Evolutionary conservation across 2,329 filamentous ascomycete genomes (phyloP).

Genomic region (Cladosporium sp.): DNA sequence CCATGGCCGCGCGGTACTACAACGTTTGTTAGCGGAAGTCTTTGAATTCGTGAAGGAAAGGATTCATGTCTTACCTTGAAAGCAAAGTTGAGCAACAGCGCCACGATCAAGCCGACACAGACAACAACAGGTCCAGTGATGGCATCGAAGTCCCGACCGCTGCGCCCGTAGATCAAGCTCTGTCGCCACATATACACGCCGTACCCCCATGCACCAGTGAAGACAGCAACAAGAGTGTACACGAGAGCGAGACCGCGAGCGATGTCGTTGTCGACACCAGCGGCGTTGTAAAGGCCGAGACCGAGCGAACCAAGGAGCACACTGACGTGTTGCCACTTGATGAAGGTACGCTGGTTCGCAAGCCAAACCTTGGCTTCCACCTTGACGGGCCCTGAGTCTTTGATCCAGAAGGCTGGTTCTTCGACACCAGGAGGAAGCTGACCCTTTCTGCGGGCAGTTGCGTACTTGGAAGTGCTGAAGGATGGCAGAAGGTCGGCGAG

Average conservation of each 20-base stretch:
- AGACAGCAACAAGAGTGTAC: conserved; percentile 78
- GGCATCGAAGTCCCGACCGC: conserved; percentile 91
- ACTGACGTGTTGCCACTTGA: conserved; percentile 97
- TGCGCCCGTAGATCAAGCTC: conserved; percentile 78
- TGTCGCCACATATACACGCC: conserved; percentile 74
- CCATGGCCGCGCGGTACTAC: conserved; percentile 16
- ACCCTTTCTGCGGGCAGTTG: conserved; percentile 51
- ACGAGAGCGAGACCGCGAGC: conserved; percentile 77
- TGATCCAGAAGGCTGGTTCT: conserved; percentile 84
- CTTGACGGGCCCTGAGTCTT: conserved; percentile 86
- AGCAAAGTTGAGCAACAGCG: conserved; percentile 81
- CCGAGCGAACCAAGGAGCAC: conserved; percentile 83
- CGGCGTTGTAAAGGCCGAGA: conserved; percentile 84
- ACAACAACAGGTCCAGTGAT: conserved; percentile 81
- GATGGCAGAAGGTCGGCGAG: conserved; percentile 75
- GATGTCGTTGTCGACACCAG: conserved; percentile 70
- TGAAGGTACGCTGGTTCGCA: conserved; percentile 95
- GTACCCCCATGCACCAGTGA: conserved; percentile 86
- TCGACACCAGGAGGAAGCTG: conserved; percentile 82
- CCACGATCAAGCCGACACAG: conserved; percentile 73
- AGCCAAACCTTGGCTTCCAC: conserved; percentile 99
- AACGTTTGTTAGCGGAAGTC: background rate
- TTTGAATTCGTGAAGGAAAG: background rate
- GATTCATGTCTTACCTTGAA: conserved; percentile 64
- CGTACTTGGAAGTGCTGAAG: conserved; percentile 79